A percentile compares a stretch with the other conserved stretches of the same genome.
Conservation (phyloP, 345 rosid species). For the Populus ilicifolia region DNA sequence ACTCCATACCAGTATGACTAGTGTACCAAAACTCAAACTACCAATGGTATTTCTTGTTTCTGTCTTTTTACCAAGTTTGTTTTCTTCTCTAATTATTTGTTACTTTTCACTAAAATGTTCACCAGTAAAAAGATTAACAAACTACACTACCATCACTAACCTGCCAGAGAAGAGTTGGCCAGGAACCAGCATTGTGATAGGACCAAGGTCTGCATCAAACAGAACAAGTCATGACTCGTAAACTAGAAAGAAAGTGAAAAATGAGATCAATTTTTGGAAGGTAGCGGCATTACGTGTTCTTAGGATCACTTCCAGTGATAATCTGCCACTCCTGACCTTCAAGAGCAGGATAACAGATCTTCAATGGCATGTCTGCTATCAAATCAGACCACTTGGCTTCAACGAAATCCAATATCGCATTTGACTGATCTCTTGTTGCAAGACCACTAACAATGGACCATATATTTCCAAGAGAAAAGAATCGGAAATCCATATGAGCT, state of each 20-base stretch:
- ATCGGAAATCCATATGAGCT: conserved; percentile 97
- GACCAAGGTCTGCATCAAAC: conserved; percentile 79
- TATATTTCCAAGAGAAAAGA: conserved; percentile 91
- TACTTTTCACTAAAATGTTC: not conserved
- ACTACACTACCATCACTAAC: conserved; percentile 23
- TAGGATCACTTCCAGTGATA: conserved; percentile 94
- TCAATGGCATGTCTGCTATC: conserved; percentile 89
- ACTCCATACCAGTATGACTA: not conserved
- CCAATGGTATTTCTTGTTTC: not conserved
- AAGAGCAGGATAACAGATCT: conserved; percentile 87
- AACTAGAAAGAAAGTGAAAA: not conserved
- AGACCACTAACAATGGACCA: conserved; percentile 78
- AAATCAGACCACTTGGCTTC: conserved; percentile 93
- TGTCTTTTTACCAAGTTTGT: not conserved
- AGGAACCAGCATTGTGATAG: conserved; percentile 95
- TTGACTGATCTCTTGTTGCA: conserved; percentile 65
- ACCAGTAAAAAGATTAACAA: not conserved
- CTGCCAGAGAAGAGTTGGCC: conserved; percentile 99
- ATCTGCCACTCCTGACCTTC: conserved; percentile 92
- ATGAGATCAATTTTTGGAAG: not conserved
- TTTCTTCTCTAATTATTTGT: not conserved
- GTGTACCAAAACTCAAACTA: not conserved
- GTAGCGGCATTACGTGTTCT: conserved; percentile 65
- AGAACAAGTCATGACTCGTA: not conserved
- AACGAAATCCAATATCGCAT: conserved; percentile 67